Base-by-base conservation (phyloP, 805 yeast species). In the Ogataea trehaloabstinens region DNA sequence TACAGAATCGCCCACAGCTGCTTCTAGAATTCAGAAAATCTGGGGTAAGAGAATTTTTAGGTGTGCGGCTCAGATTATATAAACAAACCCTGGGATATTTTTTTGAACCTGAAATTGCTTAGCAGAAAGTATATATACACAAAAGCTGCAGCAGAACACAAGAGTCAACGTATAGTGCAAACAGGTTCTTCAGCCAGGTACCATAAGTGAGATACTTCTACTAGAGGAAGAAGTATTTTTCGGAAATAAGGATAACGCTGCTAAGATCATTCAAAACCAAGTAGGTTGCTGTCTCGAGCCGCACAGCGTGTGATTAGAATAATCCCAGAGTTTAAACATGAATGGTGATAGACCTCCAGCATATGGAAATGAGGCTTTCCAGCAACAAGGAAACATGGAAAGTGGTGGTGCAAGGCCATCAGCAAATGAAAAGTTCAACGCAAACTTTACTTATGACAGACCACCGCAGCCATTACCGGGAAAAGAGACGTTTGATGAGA, bases 401-500 rank as follows among this genome's bases (percentile, higher is more conserved):
- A 20, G 31, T 12, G 37, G 41, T 15, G 18, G 22, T 17, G 33
- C 22, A 7, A 7, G 32, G n/a, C 31, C 45, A 19, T 22, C 12
- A 10, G 40, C 44, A 12, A 38, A 30, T 16, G 50, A 46, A 32
- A 46, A 46, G 25, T 20, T 46, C 15, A 39, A 40, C 28, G 43
- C 42, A 19, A 36, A 46, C 12, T 49, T 48, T 29, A 34, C 40
- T 16, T 51, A 46, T 24, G 48, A 53, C 11, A 31, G 51, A 10
- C 58, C 58, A 2, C 53, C 58, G 4, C 34, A 63, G 6, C 55
- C 73, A 4, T 42, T 64, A 7, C 52, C 76, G 4, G 53, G 48
- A 2, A 34, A 35, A 49, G 58, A 56, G 19, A 66, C 72, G 2
- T 85, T 80, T 55, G 85, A 79, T 20, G 81, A 86, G 37, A 73